Base-by-base conservation (phyloP, 495 filamentous ascomycete genomes). In the Physcia stellaris region DNA sequence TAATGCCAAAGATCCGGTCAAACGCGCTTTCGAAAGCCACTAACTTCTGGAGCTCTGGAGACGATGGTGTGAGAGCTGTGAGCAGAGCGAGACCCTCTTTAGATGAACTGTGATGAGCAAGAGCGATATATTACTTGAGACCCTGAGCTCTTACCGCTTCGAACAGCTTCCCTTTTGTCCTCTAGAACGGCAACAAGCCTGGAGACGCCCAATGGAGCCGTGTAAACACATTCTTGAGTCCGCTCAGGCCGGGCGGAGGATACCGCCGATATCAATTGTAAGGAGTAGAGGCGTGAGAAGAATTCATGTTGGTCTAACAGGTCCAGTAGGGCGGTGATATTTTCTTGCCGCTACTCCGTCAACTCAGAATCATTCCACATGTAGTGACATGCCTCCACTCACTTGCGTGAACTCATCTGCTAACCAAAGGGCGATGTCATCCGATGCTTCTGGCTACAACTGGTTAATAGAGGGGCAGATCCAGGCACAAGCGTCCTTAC, bases 321-420 rank as follows among this genome's bases (percentile, higher is more conserved):
- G 47, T 90, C 84, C 37, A 96, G 71, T 30, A 98, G 70, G 24
- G 87, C 63, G 0, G 83, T 92, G 41, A 96, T 90, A 59, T 98
- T 96, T 60, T 96, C 90, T 79, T 96, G 88, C 47, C 86, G 77
- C 79, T 77, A 57, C 39, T 55, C 56, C 57, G 49, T 66, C 57
- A 73, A 63, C 60, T 62, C 51, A 63, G 63, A 49, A 44, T 37
- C 20, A 24, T 39, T 33, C 28, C 39, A 34, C 16, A n/a, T n/a
- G 24, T 32, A 24, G 6, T 10, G 18, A 20, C 6, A 12, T 34
- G 28, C 21, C 17, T 29, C 32, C 29, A 44, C 66, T 40, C 61
- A 83, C 82, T 71, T 94, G 86, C 22, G 92, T 96, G 51, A 98
- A 98, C 56, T 95, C 87, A 61, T 98, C 90, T 33, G 90, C 88